These are phyloP conservation scores for Calamus simplicifolius DNA, from an alignment of 176 grass and related monocot species.

Conservation along the genomic window DNA sequence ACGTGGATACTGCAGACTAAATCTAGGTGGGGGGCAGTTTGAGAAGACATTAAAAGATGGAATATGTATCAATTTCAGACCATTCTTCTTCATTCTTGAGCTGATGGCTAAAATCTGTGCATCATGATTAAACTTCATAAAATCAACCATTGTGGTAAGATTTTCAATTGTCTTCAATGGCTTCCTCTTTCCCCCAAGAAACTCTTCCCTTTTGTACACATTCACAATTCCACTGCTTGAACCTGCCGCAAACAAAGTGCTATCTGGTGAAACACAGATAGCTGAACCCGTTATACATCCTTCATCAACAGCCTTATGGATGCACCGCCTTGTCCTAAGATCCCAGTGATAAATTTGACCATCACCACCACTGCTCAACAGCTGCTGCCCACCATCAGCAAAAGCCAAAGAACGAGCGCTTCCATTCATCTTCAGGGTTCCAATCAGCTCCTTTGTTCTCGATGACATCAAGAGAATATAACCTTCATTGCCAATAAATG, in stretches of 20 bases:
- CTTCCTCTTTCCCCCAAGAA: no score
- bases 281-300: conserved; percentile 42
- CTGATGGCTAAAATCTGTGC: no score
- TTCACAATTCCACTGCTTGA: conserved; percentile 74
- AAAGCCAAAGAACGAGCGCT: conserved; percentile 63
- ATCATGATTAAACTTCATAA: no score
- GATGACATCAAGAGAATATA: conserved; percentile 74
- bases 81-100: no score
- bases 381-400: conserved; percentile 48
- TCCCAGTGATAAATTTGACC: conserved; percentile 85
- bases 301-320: conserved; percentile 65
- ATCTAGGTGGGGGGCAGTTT: no score
- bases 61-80: no score
- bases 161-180: no score
- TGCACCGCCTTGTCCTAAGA: conserved; percentile 64
- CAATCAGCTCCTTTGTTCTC: conserved; percentile 70
- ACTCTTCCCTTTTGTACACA: no score
- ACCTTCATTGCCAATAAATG: conserved; percentile 72
- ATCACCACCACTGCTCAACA: conserved; percentile 67
- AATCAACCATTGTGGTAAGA: no score
- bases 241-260: conserved; percentile 54
- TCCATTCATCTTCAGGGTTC: conserved; percentile 87
- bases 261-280: conserved; percentile 50
- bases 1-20: no score
- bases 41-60: no score